phyloP scores from a whole-genome alignment of 371 early-diverging fungal genomes.

The Mucor piriformis region DNA sequence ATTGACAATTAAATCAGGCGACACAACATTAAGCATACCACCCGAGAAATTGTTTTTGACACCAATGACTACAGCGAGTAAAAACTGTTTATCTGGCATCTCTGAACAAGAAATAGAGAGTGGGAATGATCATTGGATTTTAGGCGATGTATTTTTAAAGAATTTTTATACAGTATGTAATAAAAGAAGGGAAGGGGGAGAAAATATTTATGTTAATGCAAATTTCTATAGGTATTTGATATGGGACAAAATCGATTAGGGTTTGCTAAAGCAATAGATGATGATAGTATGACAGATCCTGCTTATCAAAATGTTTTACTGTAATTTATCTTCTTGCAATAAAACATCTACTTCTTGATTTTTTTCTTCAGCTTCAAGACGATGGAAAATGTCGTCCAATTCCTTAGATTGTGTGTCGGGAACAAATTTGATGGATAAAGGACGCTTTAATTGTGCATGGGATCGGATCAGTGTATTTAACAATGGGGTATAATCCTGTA shows the following conservation, averaged over 20 bases:
- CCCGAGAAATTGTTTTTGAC: conserved; percentile 64
- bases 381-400: conserved; percentile 34
- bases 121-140: conserved; percentile 66
- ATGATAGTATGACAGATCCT: conserved; percentile 16
- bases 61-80: conserved; percentile 38
- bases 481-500: conserved; percentile 26
- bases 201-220: not conserved
- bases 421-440: conserved; percentile 43
- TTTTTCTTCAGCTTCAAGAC: conserved; percentile 26
- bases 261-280: conserved; percentile 52
- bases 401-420: conserved; percentile 35
- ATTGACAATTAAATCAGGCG: conserved; percentile 53
- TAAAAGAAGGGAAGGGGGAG: not conserved
- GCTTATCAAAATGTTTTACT: conserved; percentile 10
- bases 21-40: conserved; percentile 49
- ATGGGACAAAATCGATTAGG: conserved; percentile 72
- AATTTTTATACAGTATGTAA: conserved; percentile 72
- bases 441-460: conserved; percentile 31
- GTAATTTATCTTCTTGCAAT: not conserved
- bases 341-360: not conserved
- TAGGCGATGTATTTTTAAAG: conserved; percentile 80
- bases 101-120: conserved; percentile 44
- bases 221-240: conserved; percentile 54
- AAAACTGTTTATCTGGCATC: conserved; percentile 70
- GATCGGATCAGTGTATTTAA: conserved; percentile 26